These are phyloP conservation scores for Lactuca sativa DNA, from an alignment of 129 eudicot species.

Conservation along the genomic window DNA sequence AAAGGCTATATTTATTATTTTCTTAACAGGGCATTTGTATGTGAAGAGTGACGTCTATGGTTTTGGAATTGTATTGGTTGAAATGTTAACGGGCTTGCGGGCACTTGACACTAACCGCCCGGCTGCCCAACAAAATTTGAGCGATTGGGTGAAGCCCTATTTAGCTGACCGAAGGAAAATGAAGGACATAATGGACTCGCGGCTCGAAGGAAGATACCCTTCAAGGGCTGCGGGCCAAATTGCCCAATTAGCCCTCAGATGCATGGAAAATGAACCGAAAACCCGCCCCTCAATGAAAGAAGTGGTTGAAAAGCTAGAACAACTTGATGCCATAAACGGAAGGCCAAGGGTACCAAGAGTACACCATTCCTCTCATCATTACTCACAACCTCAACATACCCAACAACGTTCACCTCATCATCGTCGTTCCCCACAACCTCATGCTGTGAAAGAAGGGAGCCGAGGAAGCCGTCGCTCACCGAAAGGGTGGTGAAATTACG, in stretches of 20 bases:
- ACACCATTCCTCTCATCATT: slow-evolving; percentile 26
- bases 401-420: slow-evolving; percentile 26
- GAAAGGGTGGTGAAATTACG: slow-evolving; percentile 27
- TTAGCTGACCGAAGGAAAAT: slow-evolving; percentile 44
- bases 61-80: slow-evolving; percentile 46
- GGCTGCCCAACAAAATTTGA: slow-evolving; percentile 34
- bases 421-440: slow-evolving; percentile 42
- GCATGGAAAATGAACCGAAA: slow-evolving; percentile 45
- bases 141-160: slow-evolving; percentile 46
- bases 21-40: slow-evolving; percentile 42
- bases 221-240: slow-evolving; percentile 37
- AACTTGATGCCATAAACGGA: slow-evolving; percentile 29
- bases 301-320: slow-evolving; percentile 41
- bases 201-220: slow-evolving; percentile 46
- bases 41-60: slow-evolving; percentile 53
- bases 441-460: slow-evolving; percentile 26
- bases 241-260: slow-evolving; percentile 43
- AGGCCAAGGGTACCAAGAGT: slow-evolving; percentile 31
- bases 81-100: slow-evolving; percentile 45
- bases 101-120: slow-evolving; percentile 43
- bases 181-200: slow-evolving; percentile 46
- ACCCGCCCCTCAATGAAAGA: slow-evolving; percentile 48
- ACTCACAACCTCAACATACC: slow-evolving; percentile 18
- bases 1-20: not conserved
- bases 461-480: slow-evolving; percentile 30